A percentile compares a stretch with the other conserved stretches of the same genome.
These are phyloP conservation scores for Tuctoria greenei DNA, from an alignment of 176 grass and related monocot species.

Conservation along the genomic window DNA sequence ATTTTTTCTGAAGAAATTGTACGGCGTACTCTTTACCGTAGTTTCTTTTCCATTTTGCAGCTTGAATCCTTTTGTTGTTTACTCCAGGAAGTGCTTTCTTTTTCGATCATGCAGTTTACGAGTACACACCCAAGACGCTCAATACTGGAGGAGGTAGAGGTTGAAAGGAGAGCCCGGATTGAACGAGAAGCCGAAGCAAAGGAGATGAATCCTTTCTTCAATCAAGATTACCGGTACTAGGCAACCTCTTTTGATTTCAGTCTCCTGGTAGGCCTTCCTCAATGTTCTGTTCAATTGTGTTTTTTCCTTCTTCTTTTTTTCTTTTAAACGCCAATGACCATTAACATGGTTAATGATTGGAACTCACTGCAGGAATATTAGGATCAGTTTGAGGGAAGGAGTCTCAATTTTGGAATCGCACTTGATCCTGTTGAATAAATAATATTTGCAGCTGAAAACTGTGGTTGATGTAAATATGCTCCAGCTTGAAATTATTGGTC, in stretches of 20 bases:
- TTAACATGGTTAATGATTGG: neutral
- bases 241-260: neutral
- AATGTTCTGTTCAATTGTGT: neutral
- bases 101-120: conserved; percentile 48
- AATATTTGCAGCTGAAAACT: conserved; percentile 19
- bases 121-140: conserved; percentile 57
- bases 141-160: conserved; percentile 93
- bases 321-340: neutral
- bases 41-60: neutral
- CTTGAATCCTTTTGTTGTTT: conserved; percentile 1
- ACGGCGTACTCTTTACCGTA: neutral
- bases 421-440: neutral
- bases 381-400: neutral
- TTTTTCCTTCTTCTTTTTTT: neutral
- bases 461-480: conserved; percentile 40
- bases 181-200: conserved; percentile 59
- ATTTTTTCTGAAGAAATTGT: neutral
- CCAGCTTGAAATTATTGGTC: neutral
- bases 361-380: neutral
- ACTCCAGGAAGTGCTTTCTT: neutral
- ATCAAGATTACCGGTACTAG: conserved; percentile 48
- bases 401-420: neutral
- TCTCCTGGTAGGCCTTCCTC: neutral
- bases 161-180: conserved; percentile 59
- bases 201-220: conserved; percentile 66